Base-by-base conservation (phyloP, 306 rosid species). In the Cicer pinnatifidum region DNA sequence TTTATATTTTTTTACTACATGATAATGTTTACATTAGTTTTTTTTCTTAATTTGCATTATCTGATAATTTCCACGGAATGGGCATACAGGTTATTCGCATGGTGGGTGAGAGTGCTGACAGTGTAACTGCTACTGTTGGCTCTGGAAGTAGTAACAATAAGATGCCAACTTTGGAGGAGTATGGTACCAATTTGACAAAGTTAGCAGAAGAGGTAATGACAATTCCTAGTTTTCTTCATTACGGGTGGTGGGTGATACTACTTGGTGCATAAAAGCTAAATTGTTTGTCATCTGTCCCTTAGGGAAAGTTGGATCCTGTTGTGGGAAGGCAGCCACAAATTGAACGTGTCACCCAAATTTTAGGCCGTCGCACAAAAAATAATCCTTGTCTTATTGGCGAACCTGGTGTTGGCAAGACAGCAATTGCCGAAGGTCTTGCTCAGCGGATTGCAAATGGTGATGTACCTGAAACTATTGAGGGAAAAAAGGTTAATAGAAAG, bases 321-420 rank as follows among this genome's bases (percentile, higher is more conserved):
- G 95, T 94, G 67, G 98, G 98, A 82, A 91, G 98, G 82, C 98
- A 94, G 81, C 95, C 43, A 0, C 98, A 94, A 80, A 94, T 94
- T 51, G 98, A 94, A 82, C 92, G 98, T 62, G 98, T 94, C 28
- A 91, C 94, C 72, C 98, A 94, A 81, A 94, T 94, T 80, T 86
- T 94, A 81, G 98, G 98, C 11, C 89, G 98, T 71, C 85, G 98
- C 5, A 94, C 98, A 0, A 94, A 94, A 81, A 94, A 94, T 51
- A 94, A 94, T 76, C 99, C 99, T 7, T 94, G 99, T 79, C 95
- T 94, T 53, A 91, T 94, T 79, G 99, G 99, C 60, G 99, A 94
- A 71, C 99, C 99, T 71, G 99, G 99, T 80, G 99, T 94, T 75
- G 99, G 99, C 58, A 94, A 94, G 88, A 94, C 99, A 67, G 99